Base-by-base conservation (phyloP, 225 moss, liverwort and hornwort genomes). In the Physcomitrium patens region DNA sequence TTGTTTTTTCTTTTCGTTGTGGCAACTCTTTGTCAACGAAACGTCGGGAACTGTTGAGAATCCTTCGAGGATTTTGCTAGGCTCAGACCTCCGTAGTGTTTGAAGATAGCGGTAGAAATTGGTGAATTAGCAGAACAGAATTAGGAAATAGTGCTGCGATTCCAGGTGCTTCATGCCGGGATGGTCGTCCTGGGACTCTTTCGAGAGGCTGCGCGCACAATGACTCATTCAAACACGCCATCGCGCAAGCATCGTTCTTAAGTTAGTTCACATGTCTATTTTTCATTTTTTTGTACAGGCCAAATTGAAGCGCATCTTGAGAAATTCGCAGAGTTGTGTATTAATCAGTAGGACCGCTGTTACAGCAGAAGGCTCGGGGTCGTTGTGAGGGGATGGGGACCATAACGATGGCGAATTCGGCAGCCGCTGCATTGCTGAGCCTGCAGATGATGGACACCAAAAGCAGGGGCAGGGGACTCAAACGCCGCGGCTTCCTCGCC, bases 341-440 rank as follows among this genome's bases (percentile, higher is more conserved):
- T n/a, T n/a, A n/a, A n/a, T 28, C 22, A 66, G 52, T 12, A 23
- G 19, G 51, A 22, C 55, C 22, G 11, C 37, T 42, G 42, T 43
- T 20, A 41, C 50, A 20, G 53, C 54, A 57, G 47, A 37, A 4
- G 31, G 2, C 2, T 4, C 0, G 24, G 7, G 31, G 4, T 74
- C 54, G 24, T 24, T 22, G 13, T 17, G n/a, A n/a, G n/a, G 59
- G 16, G 72, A 84, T 84, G 87, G 77, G 68, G 73, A 71, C 82
- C 23, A 67, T 76, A 52, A 76, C 82, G 22, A 82, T 88, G 80
- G 82, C 82, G 60, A 83, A 88, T 77, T 88, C 88, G 67, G 88
- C 88, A 16, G 88, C 88, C 13, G 88, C 88, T 52, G 88, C 88
- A 63, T 77, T 88, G 69, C 76, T 85, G 69, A 88, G 88, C 73